These are phyloP conservation scores for Eutypa lata DNA, from an alignment of 2,329 filamentous ascomycete genomes.

Conservation along the genomic window DNA sequence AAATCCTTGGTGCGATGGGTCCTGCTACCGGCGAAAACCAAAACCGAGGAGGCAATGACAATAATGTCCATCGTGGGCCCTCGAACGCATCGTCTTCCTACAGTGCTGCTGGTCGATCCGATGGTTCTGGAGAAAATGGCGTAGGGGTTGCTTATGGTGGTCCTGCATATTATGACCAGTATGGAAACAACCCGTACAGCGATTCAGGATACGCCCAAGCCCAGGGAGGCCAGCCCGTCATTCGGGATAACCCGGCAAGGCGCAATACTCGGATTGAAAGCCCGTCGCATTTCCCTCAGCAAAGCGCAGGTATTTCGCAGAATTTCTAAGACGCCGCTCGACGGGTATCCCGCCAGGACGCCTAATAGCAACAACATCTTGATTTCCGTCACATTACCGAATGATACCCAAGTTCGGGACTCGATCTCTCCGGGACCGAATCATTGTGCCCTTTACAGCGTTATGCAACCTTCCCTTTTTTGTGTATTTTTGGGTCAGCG, in stretches of 20 bases:
- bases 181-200: constrained; percentile 55
- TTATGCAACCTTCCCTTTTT: neutral
- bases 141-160: constrained; percentile 46
- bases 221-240: constrained; percentile 67
- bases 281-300: constrained; percentile 82
- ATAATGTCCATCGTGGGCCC: constrained; percentile 83
- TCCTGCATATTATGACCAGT: constrained; percentile 56
- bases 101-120: constrained; percentile 75
- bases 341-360: neutral
- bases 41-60: no score
- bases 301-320: constrained; percentile 92
- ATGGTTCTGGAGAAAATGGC: constrained; percentile 55
- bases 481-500: neutral
- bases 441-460: neutral
- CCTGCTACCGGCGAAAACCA: constrained; percentile 65
- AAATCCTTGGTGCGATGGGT: constrained; percentile 80
- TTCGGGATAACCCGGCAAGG: constrained; percentile 87
- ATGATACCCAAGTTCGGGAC: constrained; percentile 17
- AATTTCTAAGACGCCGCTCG: constrained; percentile 69
- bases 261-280: constrained; percentile 95
- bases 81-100: constrained; percentile 97
- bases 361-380: neutral
- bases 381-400: constrained; percentile 9
- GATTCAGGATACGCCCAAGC: constrained; percentile 38
- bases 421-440: neutral